Conservation (phyloP, 192 early-diverging fungal genomes). For the Backusella psychrophila region DNA sequence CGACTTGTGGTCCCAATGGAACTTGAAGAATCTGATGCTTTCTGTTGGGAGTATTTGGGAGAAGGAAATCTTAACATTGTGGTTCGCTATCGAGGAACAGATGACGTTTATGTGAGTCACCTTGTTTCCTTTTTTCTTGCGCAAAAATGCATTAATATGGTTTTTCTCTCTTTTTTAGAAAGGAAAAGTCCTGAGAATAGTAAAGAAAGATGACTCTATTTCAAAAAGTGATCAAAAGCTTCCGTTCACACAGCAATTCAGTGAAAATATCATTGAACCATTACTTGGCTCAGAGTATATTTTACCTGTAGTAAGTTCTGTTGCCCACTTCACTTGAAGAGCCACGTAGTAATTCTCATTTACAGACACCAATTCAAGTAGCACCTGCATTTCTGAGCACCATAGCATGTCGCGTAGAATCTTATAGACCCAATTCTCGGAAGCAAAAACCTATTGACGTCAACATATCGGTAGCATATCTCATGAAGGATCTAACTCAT, state of each 20-base stretch:
- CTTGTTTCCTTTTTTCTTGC: not conserved
- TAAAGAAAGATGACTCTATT: not conserved
- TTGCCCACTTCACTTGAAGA: too few species aligned
- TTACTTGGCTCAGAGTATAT: constrained; percentile 6
- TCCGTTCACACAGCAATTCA: constrained; percentile 2
- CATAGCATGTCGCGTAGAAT: not conserved
- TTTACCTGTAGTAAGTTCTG: constrained; percentile 4
- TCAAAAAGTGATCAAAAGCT: not conserved
- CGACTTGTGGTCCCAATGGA: constrained; percentile 27
- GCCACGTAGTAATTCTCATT: not conserved
- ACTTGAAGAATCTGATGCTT: constrained; percentile 16
- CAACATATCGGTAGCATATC: not conserved
- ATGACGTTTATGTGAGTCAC: not conserved
- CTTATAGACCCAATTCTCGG: not conserved
- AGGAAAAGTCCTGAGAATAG: constrained; percentile 15
- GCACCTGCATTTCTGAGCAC: constrained; percentile 4
- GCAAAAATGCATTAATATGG: not conserved
- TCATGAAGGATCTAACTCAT: constrained; percentile 7
- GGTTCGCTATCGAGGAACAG: constrained; percentile 47
- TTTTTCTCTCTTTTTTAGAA: not conserved
- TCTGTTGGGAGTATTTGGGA: constrained; percentile 57
- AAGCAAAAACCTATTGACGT: not conserved
- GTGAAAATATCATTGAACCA: not conserved
- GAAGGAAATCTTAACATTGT: constrained; percentile 70
- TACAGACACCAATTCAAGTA: constrained; percentile 3